Conservation (phyloP, 768 basidiomycete genomes). For the Pulveroboletus frians region DNA sequence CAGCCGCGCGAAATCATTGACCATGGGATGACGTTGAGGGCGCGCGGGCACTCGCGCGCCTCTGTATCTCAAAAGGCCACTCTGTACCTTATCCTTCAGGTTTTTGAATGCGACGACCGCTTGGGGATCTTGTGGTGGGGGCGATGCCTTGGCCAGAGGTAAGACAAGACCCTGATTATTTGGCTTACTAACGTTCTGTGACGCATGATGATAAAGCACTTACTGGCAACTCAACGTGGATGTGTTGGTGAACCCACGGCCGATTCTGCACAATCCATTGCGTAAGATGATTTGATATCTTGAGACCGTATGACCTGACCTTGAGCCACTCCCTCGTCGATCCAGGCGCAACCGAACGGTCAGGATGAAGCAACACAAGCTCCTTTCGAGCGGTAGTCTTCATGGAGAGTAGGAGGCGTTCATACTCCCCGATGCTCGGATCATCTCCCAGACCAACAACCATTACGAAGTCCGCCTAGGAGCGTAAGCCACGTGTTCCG, state of each 20-base stretch:
- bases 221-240: slow-evolving; percentile 89
- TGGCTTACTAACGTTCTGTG: slow-evolving; percentile 2
- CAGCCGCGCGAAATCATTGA: slow-evolving; percentile 87
- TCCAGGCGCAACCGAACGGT: slow-evolving; percentile 82
- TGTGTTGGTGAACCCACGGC: slow-evolving; percentile 94
- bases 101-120: slow-evolving; percentile 87
- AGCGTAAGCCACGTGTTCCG: slow-evolving; percentile 5
- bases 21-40: slow-evolving; percentile 74
- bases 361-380: slow-evolving; percentile 87
- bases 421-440: slow-evolving; percentile 87
- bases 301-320: slow-evolving; percentile 37
- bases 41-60: slow-evolving; percentile 55
- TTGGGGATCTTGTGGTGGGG: slow-evolving; percentile 72
- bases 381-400: slow-evolving; percentile 99
- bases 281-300: slow-evolving; percentile 3
- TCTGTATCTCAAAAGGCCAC: slow-evolving; percentile 82
- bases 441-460: slow-evolving; percentile 93
- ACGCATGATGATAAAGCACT: slow-evolving; percentile 16
- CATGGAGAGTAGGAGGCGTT: slow-evolving; percentile 86
- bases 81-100: slow-evolving; percentile 89
- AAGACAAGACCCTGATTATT: slow-evolving; percentile 61
- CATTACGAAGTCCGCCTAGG: slow-evolving; percentile 87
- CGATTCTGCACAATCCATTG: slow-evolving; percentile 54
- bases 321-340: slow-evolving; percentile 96
- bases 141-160: slow-evolving; percentile 53